Percentiles rank a stretch among this genome's conserved stretches.
phyloP scores from a whole-genome alignment of 306 rosid genomes.

The Malus sylvestris region DNA sequence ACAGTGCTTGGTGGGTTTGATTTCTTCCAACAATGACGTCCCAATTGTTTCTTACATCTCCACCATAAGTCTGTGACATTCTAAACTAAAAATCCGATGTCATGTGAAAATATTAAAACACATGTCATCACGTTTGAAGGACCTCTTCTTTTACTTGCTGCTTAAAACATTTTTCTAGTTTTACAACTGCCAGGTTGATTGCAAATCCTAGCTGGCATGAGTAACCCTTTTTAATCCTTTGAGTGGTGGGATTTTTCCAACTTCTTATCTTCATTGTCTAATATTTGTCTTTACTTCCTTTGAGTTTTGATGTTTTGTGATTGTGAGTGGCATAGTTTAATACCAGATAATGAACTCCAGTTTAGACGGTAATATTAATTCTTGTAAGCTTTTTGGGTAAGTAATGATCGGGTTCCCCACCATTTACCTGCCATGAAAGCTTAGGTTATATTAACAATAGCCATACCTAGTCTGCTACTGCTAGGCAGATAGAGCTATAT shows the following conservation, averaged over 20 bases:
- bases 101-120: neutral
- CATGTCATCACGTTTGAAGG: neutral
- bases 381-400: neutral
- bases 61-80: neutral
- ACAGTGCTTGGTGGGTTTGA: neutral
- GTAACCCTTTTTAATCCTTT: neutral
- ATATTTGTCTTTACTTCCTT: neutral
- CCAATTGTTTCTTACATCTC: neutral
- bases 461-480: neutral
- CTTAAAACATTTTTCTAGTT: neutral
- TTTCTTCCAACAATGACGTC: neutral
- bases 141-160: neutral
- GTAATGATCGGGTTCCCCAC: conserved; percentile 5
- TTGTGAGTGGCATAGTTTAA: conserved; percentile 2
- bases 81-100: neutral
- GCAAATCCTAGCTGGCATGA: neutral
- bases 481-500: neutral
- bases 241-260: neutral
- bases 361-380: neutral
- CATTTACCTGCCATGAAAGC: neutral
- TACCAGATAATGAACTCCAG: neutral
- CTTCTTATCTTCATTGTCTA: neutral
- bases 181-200: neutral
- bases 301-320: neutral
- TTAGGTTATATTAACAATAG: neutral